These are phyloP conservation scores for Thinopyrum elongatum DNA, from an alignment of 176 grass and related monocot species.

Conservation along the genomic window DNA sequence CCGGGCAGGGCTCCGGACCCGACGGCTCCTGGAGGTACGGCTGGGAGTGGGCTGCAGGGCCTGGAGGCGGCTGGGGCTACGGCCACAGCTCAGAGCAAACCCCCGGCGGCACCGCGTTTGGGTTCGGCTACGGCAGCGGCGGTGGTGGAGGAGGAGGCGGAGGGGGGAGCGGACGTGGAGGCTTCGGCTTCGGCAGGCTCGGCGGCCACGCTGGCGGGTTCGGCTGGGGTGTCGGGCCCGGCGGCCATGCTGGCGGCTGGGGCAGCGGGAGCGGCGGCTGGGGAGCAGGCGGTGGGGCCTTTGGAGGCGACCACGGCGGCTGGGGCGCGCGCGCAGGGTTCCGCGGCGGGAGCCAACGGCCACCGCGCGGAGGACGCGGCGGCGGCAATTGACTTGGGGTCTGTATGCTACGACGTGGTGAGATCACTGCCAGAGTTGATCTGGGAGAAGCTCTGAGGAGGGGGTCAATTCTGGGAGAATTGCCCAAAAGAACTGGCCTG, in stretches of 20 bases:
- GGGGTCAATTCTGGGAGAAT: too few relatives aligned
- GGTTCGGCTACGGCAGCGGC: constrained; percentile 39
- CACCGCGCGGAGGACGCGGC: constrained; percentile 20
- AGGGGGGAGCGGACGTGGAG: constrained; percentile 24
- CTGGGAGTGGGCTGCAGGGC: constrained; percentile 69
- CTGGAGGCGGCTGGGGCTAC: constrained; percentile 47
- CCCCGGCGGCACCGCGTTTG: constrained; percentile 34
- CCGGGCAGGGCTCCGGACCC: constrained; percentile 39
- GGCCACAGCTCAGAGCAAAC: constrained; percentile 53
- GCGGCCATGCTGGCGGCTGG: neutral
- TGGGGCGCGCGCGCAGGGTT: constrained; percentile 11
- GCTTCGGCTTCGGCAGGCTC: constrained; percentile 10
- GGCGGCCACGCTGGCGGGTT: constrained; percentile 15
- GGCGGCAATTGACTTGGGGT: constrained; percentile 3
- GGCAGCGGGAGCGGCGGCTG: neutral
- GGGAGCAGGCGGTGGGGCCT: neutral
- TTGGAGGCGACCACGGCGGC: neutral
- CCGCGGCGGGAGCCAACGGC: neutral
- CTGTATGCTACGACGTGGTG: neutral
- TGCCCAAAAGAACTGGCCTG: too few relatives aligned
- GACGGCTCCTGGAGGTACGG: constrained; percentile 50
- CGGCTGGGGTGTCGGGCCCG: constrained; percentile 1
- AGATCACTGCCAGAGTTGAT: neutral
- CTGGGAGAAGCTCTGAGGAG: too few relatives aligned
- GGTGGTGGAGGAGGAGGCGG: neutral